Conservation (phyloP, 2,329 filamentous ascomycete species). For the Colletotrichum horii region DNA sequence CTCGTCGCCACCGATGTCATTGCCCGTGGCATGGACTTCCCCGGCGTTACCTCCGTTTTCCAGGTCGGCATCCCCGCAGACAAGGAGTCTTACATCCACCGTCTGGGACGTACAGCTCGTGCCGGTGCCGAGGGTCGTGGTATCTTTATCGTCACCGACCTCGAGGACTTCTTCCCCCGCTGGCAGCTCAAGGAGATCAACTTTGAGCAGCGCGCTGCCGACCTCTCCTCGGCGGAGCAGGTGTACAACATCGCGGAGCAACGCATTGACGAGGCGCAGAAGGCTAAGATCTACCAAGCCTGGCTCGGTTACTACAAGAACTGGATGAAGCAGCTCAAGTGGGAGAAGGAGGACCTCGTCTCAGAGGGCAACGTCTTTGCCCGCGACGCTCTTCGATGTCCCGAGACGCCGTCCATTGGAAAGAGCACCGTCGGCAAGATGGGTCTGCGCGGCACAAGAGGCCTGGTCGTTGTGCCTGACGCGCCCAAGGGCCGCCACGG, state of each 20-base stretch:
- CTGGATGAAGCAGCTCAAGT: conserved; percentile 48
- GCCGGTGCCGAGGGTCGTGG: conserved; percentile 69
- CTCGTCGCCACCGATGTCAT: conserved; percentile 75
- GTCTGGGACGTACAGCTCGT: conserved; percentile 70
- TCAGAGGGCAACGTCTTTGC: conserved; percentile 56
- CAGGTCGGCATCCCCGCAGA: conserved; percentile 65
- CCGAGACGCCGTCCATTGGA: conserved; percentile 51
- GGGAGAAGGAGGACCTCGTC: conserved; percentile 52
- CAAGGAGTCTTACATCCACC: conserved; percentile 71
- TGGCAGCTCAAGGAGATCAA: conserved; percentile 59
- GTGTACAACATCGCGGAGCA: conserved; percentile 42
- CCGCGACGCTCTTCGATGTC: conserved; percentile 48
- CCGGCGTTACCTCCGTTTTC: conserved; percentile 70
- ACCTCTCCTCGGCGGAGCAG: conserved; percentile 46
- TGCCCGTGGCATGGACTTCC: conserved; percentile 76
- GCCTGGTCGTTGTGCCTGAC: conserved; percentile 51
- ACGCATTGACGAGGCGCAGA: conserved; percentile 48
- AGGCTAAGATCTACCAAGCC: conserved; percentile 58
- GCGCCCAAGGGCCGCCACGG: conserved; percentile 34
- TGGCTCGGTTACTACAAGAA: conserved; percentile 64
- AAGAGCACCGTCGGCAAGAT: conserved; percentile 60
- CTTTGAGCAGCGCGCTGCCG: conserved; percentile 50
- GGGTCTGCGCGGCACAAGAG: conserved; percentile 58
- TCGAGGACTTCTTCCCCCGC: conserved; percentile 56
- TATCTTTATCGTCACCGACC: conserved; percentile 60